Evolutionary conservation across 2,329 filamentous ascomycete species (phyloP), one percentile per base, ranked within the genome.

Genomic region (Aspergillus hortae): DNA sequence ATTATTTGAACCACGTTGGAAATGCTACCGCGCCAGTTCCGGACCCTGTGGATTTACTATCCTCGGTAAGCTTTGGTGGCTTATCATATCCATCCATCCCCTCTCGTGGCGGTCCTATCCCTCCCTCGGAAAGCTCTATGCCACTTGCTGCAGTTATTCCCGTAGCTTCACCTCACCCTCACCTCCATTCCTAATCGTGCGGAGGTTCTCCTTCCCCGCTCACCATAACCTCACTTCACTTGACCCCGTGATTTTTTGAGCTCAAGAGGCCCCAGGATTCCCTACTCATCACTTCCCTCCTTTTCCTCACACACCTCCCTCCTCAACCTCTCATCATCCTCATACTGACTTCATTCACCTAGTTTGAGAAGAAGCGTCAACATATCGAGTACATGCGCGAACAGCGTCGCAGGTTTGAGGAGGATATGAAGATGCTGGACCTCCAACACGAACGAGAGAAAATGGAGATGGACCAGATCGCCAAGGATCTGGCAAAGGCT

Each of bases 351-450:
- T 59, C 52, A 42, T 44, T 53, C 46, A 51, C 53, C 17, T 72
- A 96, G 92, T 84, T 96, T 67, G 92, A 96, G 71, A 94, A 94
- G 75, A 96, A 96, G 75, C 90, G 91, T 66, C 79, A 89, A 66
- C 91, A 96, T 71, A 95, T 95, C 76, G 92, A 97, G 72, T 86
- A 87, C 66, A 86, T 97, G 63, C 84, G 90, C 60, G 90, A 95
- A 72, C 90, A 95, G 70, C 90, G 90, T 66, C 85, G 90, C 58
- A 85, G 88, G 43, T 96, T 96, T 64, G 91, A 97, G 74, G 86
- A 89, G 59, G 90, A 96, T 71, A 91, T 99, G 84, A 89, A 92
- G 69, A 83, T 90, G 62, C 80, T 96, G 56, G 91, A 96, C 64
- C 81, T 92, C 61, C 88, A 94, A 69, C 89, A 92, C 70, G 86